phyloP scores from a whole-genome alignment of 148 eudicot genomes.

The Euryodendron excelsum region DNA sequence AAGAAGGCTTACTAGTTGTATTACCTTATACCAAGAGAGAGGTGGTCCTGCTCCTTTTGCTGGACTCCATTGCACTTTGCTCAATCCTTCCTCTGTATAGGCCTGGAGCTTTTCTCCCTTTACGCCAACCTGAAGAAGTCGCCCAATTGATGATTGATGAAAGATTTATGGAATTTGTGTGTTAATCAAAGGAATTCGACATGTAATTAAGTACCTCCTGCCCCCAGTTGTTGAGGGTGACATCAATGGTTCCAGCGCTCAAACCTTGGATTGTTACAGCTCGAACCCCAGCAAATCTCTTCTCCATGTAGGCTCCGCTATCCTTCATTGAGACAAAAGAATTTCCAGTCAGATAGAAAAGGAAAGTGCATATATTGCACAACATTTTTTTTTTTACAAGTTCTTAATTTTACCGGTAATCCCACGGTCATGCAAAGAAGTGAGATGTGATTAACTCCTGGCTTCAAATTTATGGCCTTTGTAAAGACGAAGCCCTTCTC shows the following conservation, averaged over 20 bases:
- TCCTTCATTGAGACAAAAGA: conserved; percentile 60
- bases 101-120: conserved; percentile 53
- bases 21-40: conserved; percentile 87
- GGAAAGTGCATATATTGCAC: too few relatives aligned
- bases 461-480: conserved; percentile 35
- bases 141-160: too few relatives aligned
- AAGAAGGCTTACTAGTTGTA: not conserved
- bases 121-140: conserved; percentile 47
- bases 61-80: conserved; percentile 51
- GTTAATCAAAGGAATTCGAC: not conserved
- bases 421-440: conserved; percentile 40
- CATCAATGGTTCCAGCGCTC: conserved; percentile 72
- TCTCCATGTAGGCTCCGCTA: conserved; percentile 86
- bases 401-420: conserved; percentile 49
- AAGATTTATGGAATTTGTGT: too few relatives aligned
- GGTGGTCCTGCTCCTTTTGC: conserved; percentile 38
- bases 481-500: conserved; percentile 39
- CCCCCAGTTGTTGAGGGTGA: conserved; percentile 56
- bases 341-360: too few relatives aligned
- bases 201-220: conserved; percentile 47
- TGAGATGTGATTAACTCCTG: conserved; percentile 36
- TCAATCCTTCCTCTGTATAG: conserved; percentile 69
- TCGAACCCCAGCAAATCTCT: conserved; percentile 66
- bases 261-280: conserved; percentile 54
- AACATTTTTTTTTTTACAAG: too few relatives aligned